A percentile compares a stretch with the other conserved stretches of the same genome.
Evolutionary conservation across 176 grass and related monocot genomes (phyloP).

Genomic region (Calamus simplicifolius): DNA sequence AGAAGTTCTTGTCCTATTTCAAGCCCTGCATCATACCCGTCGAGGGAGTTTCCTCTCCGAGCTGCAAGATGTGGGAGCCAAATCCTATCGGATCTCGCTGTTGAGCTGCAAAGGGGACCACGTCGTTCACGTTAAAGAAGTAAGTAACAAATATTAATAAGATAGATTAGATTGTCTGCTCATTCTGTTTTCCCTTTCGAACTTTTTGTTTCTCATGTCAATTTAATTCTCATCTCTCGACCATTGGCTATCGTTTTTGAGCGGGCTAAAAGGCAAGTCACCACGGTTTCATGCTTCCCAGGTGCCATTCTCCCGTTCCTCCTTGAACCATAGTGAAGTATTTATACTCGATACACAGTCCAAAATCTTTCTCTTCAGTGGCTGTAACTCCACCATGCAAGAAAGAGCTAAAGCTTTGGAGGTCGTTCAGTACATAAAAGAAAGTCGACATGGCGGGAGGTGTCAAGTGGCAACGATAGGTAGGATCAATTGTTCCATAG

Average conservation of each 20-base stretch:
- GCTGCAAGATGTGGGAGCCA: slow-evolving; percentile 17
- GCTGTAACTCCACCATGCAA: background rate
- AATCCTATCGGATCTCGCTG: slow-evolving; percentile 34
- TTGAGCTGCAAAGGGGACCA: slow-evolving; percentile 81
- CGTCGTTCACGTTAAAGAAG: slow-evolving; percentile 58
- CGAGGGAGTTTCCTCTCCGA: slow-evolving; percentile 41
- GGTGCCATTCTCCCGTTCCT: slow-evolving; percentile 36
- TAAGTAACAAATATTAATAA: slow-evolving; percentile 12
- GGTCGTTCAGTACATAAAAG: slow-evolving; percentile 6
- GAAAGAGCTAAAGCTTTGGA: slow-evolving; percentile 8
- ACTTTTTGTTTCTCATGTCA: too few relatives aligned
- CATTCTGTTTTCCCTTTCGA: too few relatives aligned
- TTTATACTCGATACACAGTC: slow-evolving; percentile 1
- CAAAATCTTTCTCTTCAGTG: slow-evolving; percentile 6
- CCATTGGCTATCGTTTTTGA: too few relatives aligned
- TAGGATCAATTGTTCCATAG: background rate
- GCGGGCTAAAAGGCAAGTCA: too few relatives aligned
- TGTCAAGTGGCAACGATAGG: background rate
- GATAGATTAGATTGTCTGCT: too few relatives aligned
- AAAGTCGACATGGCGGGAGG: background rate
- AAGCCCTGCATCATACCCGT: slow-evolving; percentile 77
- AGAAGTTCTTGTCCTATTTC: slow-evolving; percentile 91
- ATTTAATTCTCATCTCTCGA: too few relatives aligned
- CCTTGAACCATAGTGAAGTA: slow-evolving; percentile 1
- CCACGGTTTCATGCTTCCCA: slow-evolving; percentile 4